Evolutionary conservation across 2,329 filamentous ascomycete genomes (phyloP).

Genomic region (Aspergillus fumigatus): DNA sequence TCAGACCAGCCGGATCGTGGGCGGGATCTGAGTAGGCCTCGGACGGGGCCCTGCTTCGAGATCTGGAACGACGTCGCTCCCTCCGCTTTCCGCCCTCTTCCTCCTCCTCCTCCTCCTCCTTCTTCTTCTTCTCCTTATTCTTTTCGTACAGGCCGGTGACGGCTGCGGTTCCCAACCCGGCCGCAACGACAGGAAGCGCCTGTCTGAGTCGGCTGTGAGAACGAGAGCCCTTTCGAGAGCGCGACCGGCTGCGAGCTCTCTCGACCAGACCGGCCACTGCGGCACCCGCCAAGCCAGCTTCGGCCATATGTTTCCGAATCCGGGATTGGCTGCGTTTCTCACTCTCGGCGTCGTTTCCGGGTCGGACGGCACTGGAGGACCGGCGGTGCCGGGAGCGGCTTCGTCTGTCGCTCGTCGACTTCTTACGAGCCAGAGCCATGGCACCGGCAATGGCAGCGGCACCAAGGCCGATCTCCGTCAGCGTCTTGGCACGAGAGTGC

Average conservation of each 20-base stretch:
- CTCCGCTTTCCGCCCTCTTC: constrained; percentile 46
- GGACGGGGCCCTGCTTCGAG: constrained; percentile 41
- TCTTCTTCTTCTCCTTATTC: constrained; percentile 58
- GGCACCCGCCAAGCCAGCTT: constrained; percentile 59
- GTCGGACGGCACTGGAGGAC: constrained; percentile 27
- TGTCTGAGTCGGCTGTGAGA: constrained; percentile 53
- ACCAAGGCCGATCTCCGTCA: constrained; percentile 50
- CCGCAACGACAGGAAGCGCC: constrained; percentile 57
- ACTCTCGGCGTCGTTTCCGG: constrained; percentile 15
- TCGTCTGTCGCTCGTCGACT: constrained; percentile 46
- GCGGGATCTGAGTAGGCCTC: constrained; percentile 36
- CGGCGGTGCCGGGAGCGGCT: constrained; percentile 44
- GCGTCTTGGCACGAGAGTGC: constrained; percentile 47
- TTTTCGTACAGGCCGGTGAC: constrained; percentile 60
- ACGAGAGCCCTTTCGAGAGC: constrained; percentile 46
- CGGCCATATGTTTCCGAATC: constrained; percentile 56
- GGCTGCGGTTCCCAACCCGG: constrained; percentile 58
- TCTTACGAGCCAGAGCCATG: constrained; percentile 54
- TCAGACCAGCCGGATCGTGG: constrained; percentile 48
- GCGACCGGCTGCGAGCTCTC: constrained; percentile 54
- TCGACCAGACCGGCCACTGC: constrained; percentile 59
- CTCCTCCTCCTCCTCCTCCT: constrained; percentile 58
- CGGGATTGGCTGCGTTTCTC: constrained; percentile 41
- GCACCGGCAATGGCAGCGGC: constrained; percentile 58
- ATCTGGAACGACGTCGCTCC: constrained; percentile 42